Evolutionary conservation across 73 alveolate species (phyloP).

Genomic region (Urostyla sp.): DNA sequence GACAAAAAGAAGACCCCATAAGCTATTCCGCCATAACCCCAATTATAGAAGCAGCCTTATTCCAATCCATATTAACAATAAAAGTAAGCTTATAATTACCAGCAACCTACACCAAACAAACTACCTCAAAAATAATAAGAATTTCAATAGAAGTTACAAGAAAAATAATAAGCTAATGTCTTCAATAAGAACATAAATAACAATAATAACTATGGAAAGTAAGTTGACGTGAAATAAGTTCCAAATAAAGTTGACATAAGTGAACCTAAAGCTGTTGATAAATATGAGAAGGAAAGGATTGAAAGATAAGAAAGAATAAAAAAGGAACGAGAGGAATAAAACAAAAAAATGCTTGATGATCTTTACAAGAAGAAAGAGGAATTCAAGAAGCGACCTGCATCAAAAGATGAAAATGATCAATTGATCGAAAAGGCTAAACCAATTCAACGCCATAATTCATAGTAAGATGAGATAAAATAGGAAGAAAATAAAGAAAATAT

Average conservation of each 20-base stretch:
- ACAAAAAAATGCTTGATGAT: slow-evolving; percentile 43
- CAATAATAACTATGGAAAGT: not conserved
- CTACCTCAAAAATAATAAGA: no score
- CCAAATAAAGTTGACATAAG: not conserved
- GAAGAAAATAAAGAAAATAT: not conserved
- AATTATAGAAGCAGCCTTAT: slow-evolving; percentile 5
- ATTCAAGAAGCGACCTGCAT: no score
- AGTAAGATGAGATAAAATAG: slow-evolving; percentile 10
- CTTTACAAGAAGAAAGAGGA: not conserved
- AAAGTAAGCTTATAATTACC: no score
- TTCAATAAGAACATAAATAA: not conserved
- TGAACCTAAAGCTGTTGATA: slow-evolving; percentile 6
- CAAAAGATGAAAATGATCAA: no score
- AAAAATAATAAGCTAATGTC: no score
- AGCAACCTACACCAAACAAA: no score
- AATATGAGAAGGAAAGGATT: slow-evolving; percentile 20
- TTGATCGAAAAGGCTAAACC: not conserved
- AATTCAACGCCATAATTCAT: not conserved
- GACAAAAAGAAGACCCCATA: slow-evolving; percentile 19
- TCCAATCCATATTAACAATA: not conserved
- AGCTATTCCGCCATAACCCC: slow-evolving; percentile 17
- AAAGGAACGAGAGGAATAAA: slow-evolving; percentile 22
- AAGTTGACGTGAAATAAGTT: not conserved
- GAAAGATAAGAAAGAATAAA: slow-evolving; percentile 10
- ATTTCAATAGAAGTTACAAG: no score